These are phyloP conservation scores for Gynandropsis gynandra DNA, from an alignment of 345 rosid genomes.

Conservation along the genomic window DNA sequence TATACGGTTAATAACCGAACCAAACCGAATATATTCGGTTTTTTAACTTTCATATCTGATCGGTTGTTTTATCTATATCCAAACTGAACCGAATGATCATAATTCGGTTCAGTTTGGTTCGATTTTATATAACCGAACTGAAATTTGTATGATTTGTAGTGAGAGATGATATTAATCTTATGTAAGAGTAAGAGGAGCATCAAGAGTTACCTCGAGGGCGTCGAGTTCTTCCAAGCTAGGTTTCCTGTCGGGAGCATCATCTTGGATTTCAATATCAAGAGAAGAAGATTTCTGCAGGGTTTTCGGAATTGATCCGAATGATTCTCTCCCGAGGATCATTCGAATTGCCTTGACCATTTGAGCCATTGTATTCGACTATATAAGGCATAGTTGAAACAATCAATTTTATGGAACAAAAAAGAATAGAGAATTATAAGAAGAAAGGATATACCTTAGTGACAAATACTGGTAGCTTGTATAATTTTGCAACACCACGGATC, in stretches of 20 bases:
- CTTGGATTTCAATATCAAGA: conserved; percentile 66
- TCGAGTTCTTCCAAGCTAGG: conserved; percentile 95
- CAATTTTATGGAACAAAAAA: not conserved
- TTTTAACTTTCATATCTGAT: too few relatives aligned
- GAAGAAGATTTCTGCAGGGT: conserved; percentile 28
- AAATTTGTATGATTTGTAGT: too few relatives aligned
- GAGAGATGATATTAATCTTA: too few relatives aligned
- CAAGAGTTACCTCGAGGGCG: conserved; percentile 70
- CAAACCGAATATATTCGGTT: too few relatives aligned
- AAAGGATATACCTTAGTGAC: conserved; percentile 57
- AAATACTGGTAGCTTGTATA: conserved; percentile 64
- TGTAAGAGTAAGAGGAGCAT: too few relatives aligned
- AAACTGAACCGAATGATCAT: too few relatives aligned
- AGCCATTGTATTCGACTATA: conserved; percentile 91
- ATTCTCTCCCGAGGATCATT: conserved; percentile 71
- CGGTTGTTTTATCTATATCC: too few relatives aligned
- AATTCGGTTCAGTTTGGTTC: too few relatives aligned
- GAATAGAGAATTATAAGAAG: not conserved
- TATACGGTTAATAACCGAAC: too few relatives aligned
- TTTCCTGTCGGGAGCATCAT: conserved; percentile 77
- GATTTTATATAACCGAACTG: too few relatives aligned
- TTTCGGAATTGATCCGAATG: conserved; percentile 40
- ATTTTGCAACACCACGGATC: conserved; percentile 79
- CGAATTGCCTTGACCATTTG: conserved; percentile 96
- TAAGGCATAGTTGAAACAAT: conserved; percentile 8